Conservation (phyloP, 495 filamentous ascomycete genomes). For the Penicilliopsis zonata region DNA sequence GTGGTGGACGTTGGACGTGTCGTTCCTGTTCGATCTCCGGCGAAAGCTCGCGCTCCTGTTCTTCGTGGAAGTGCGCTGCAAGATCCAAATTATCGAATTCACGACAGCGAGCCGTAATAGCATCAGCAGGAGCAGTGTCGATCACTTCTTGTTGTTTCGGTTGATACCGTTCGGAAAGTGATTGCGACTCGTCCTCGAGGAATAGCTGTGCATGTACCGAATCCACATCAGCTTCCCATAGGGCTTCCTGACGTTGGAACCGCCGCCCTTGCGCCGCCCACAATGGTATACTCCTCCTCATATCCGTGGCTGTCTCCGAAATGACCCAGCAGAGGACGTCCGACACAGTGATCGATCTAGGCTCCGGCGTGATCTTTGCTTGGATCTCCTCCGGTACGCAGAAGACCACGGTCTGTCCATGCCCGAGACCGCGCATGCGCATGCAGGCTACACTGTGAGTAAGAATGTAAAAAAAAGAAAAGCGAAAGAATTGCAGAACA, state of each 20-base stretch:
- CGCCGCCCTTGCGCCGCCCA: slow-evolving; percentile 50
- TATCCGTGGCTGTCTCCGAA: slow-evolving; percentile 39
- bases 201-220: slow-evolving; percentile 27
- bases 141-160: too few relatives aligned
- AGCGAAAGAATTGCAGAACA: not conserved
- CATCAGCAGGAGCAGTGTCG: too few relatives aligned
- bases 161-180: slow-evolving; percentile 29
- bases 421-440: slow-evolving; percentile 50
- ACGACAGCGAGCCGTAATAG: slow-evolving; percentile 26
- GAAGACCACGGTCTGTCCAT: slow-evolving; percentile 51
- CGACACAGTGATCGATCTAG: slow-evolving; percentile 17
- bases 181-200: slow-evolving; percentile 35
- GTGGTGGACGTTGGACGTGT: slow-evolving; percentile 37
- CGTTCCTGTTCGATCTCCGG: slow-evolving; percentile 50
- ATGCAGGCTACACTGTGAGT: slow-evolving; percentile 46
- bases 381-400: slow-evolving; percentile 41
- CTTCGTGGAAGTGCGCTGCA: slow-evolving; percentile 42
- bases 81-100: slow-evolving; percentile 28
- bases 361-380: slow-evolving; percentile 14
- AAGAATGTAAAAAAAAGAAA: too few relatives aligned
- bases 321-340: slow-evolving; percentile 52
- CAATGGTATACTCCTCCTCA: slow-evolving; percentile 35
- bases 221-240: slow-evolving; percentile 4
- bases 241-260: slow-evolving; percentile 17
- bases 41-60: slow-evolving; percentile 58